Base-by-base conservation (phyloP, 1,139 yeast species). In the Pichia sp. region DNA sequence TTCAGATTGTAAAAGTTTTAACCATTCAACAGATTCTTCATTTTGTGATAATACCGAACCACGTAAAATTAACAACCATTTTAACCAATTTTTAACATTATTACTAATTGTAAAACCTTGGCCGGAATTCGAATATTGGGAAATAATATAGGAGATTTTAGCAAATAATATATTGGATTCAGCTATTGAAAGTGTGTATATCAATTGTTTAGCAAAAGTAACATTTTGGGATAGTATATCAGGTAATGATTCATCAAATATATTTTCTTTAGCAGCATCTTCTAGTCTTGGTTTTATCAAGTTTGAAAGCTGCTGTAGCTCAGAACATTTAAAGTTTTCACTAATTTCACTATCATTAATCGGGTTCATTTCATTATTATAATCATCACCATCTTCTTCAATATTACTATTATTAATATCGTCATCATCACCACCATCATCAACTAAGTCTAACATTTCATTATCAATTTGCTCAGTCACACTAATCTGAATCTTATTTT, bases 41-140 rank as follows among this genome's bases (percentile, higher is more conserved):
- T 67, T 67, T 46, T 64, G 64, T 18, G 72, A 65, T 29, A 76
- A 60, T 35, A 67, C 58, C 1, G 72, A 70, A 11, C 81, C 81
- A 52, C 75, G 73, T 10, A 69, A 58, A 33, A 77, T 61, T 39
- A 78, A 63, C 9, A 76, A 51, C 75, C 77, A 74, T 58, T 74
- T 75, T 51, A 78, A 65, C 83, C 82, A 78, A 18, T 34, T 44
- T 18, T 58, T 57, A 18, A 72, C 48, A 4, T 73, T 66, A 38
- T 65, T 65, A 37, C 64, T 64, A 5, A 73, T 63, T 5, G 74
- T 69, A 43, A 66, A 67, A 9, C 58, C 60, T 30, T 46, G 41
- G 11, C 28, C 32, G 11, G 50, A 45, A 5, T 36, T 45, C 18
- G 47, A 37, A 35, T 39, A 48, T 3, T 48, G 51, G 1, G 73